Evolutionary conservation across 345 rosid species (phyloP).

Genomic region (Eutrema japonicum): DNA sequence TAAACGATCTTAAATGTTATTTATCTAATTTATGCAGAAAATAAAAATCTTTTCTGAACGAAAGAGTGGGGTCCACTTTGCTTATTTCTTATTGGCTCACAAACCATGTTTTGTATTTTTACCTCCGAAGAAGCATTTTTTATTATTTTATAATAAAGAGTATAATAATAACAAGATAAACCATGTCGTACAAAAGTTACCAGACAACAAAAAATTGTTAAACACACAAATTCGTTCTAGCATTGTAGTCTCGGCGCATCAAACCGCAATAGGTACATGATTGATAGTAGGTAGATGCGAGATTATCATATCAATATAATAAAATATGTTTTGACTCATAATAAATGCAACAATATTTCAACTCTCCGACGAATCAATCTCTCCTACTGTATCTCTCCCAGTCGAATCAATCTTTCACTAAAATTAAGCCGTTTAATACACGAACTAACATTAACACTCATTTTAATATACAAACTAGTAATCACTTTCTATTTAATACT

Average conservation of each 20-base stretch:
- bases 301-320: conserved; percentile 19
- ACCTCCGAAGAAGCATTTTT: neutral
- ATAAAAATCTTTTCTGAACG: conserved; percentile 20
- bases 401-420: no score
- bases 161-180: conserved; percentile 4
- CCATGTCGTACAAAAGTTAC: neutral
- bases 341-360: conserved; percentile 38
- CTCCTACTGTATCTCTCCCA: no score
- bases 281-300: conserved; percentile 38
- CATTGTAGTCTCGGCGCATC: conserved; percentile 18
- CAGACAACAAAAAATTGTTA: neutral
- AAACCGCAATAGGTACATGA: conserved; percentile 36
- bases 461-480: no score
- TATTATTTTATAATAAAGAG: neutral
- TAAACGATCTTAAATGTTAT: neutral
- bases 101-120: conserved; percentile 1
- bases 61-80: conserved; percentile 36
- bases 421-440: no score
- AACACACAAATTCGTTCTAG: neutral
- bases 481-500: no score
- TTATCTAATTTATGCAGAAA: neutral
- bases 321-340: conserved; percentile 13
- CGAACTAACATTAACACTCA: no score
- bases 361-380: conserved; percentile 36
- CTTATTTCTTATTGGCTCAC: conserved; percentile 25